Base-by-base conservation (phyloP, 106 monocot genomes). In the Dendrobium nobile region DNA sequence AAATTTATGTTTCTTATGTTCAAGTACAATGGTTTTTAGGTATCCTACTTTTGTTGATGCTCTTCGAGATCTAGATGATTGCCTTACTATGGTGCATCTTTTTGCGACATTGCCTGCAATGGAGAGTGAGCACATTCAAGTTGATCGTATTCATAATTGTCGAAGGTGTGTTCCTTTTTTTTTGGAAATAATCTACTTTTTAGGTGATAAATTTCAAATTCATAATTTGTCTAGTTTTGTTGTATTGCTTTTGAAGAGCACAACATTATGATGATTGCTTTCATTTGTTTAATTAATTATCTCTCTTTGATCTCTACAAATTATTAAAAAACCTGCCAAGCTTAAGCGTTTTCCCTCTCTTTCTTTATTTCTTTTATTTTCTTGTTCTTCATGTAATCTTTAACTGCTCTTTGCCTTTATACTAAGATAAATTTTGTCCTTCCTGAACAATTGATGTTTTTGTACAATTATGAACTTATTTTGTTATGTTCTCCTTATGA, bases 41-140 rank as follows among this genome's bases (percentile, higher is more conserved):
- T 99, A 95, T 75, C 99, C 99, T 9, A 91, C 86, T 22, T 99
- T 99, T 75, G 68, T 93, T 73, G 95, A 93, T 85, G 93, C 99
- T 31, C 79, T 99, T 5, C 79, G 93, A 22, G 95, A 99, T 75
- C 64, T 99, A 82, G 99, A 99, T 84, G 99, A 99, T 79, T 95
- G 95, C 79, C 93, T 99, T 72, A 99, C 93, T 47, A 92, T 93
- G 95, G 91, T 99, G 26, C 95, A 99, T 85, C 91, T 99, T 64
- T 99, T 99, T 77, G 99, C 95, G 0, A 86, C 95, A 81, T 86
- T 99, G 75, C 95, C 99, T 88, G 95, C 93, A 55, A 86, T 84
- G 76, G 87, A 88, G 43, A 80, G 89, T 87, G 95, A 91, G 76
- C 83, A 86, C n/a, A 81, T 99, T 80, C 87, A 91, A 86, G 99